Percentiles rank a stretch among this genome's conserved stretches.
Conservation (phyloP, 805 yeast genomes). For the Candida maesae region DNA sequence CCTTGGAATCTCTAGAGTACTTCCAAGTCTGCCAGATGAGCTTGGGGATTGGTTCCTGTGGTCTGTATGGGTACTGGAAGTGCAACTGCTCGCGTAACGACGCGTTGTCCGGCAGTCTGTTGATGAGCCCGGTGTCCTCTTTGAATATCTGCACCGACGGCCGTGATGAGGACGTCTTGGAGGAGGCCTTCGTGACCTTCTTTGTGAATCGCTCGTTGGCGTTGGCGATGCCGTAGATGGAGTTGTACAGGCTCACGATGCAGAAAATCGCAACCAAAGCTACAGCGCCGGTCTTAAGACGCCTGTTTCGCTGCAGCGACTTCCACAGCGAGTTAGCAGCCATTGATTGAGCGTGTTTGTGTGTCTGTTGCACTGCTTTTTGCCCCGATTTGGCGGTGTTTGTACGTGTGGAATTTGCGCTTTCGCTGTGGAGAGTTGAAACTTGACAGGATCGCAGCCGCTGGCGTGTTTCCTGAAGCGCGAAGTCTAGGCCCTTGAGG, state of each 20-base stretch:
- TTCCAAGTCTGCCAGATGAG: constrained; percentile 97
- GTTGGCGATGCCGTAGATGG: constrained; percentile 15
- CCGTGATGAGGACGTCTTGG: neutral
- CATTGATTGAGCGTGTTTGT: too few species aligned
- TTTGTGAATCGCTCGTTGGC: neutral
- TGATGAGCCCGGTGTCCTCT: neutral
- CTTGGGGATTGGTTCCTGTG: constrained; percentile 61
- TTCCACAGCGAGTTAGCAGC: neutral
- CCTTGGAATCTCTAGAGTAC: constrained; percentile 49
- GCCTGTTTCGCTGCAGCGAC: constrained; percentile 6
- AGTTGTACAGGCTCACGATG: constrained; percentile 7
- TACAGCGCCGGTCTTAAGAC: constrained; percentile 1
- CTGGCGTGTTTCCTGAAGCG: too few species aligned
- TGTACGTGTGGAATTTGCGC: neutral
- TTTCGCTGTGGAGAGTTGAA: too few species aligned
- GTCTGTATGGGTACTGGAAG: constrained; percentile 72
- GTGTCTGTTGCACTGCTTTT: neutral
- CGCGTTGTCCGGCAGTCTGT: constrained; percentile 12
- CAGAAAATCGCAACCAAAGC: constrained; percentile 4
- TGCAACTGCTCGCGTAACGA: constrained; percentile 55
- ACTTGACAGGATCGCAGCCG: too few species aligned
- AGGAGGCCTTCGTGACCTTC: neutral
- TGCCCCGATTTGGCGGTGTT: neutral
- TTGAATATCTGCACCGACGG: constrained; percentile 7
- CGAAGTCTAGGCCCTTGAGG: too few species aligned